Base-by-base conservation (phyloP, 345 rosid genomes). In the Theobroma cacao region DNA sequence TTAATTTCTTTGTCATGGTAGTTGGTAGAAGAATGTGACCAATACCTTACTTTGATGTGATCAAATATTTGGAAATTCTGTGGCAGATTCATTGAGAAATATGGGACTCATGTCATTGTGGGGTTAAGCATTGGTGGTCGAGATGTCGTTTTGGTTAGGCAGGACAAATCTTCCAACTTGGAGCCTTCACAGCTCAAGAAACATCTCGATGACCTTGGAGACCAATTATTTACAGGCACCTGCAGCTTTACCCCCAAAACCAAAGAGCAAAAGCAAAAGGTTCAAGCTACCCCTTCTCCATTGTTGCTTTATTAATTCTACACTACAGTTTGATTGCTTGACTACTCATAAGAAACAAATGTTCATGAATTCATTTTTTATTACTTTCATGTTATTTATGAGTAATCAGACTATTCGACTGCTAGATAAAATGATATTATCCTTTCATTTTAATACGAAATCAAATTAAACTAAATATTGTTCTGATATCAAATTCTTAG, bases 41-140 rank as follows among this genome's bases (percentile, higher is more conserved):
- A 69, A 28, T 43, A 43, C 33, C 34, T 18, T 30, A 47, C 18
- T 18, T n/a, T 48, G 75, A 71, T 50, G 75, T 53, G n/a, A 69
- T 47, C 38, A 8, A 45, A 26, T 15, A 33, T 14, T 36, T 30
- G 52, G 5, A 31, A 33, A 10, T 61, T 4, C 56, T 47, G 15
- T 60, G 64, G 76, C 93, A 96, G 99, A 79, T 96, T 96, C 80
- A 94, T 96, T 22, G 91, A 91, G 84, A 92, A 81, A 74, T 94
- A 92, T 72, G 99, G 99, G 62, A 96, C 99, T 34, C 99, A 96
- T 76, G 74, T 96, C 5, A 82, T 94, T 15, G 93, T 87, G 53
- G 99, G 98, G 56, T 47, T 96, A 33, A 82, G 95, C 48, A 79
- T 96, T 4, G 99, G 99, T 15, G 99, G 99, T 14, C 82, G 90